Base-by-base conservation (phyloP, 768 basidiomycete species). In the Amanita brunnescens region DNA sequence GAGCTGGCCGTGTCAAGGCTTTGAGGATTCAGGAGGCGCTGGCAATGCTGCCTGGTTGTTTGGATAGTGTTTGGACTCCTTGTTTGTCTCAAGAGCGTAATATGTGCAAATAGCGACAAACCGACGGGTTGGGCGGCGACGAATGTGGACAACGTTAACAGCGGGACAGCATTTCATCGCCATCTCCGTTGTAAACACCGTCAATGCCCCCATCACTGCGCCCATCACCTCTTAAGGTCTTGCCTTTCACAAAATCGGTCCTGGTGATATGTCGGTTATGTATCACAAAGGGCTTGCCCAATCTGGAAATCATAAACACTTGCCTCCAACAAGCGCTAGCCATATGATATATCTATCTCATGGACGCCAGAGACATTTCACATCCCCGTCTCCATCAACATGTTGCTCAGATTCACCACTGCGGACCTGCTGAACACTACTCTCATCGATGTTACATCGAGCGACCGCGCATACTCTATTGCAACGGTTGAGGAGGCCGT, bases 331-430 rank as follows among this genome's bases (percentile, higher is more conserved):
- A 55, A 67, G 68, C 54, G 35, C 8, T 29, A 50, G 32, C 49
- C 39, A 61, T 52, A 54, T 61, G 7, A 59, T 58, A 53, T 50
- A 32, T 26, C 44, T 18, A 43, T 35, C 57, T 30, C 52, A 51
- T 42, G 48, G 29, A 14, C 24, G 24, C 43, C 30, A 23, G 33
- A 34, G 32, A 23, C 43, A 35, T 42, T 49, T 23, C 24, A 51
- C 39, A 47, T 16, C 34, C 38, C 14, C 30, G 40, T 51, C 42
- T 33, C n/a, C 32, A 24, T 45, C 60, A 62, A 47, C 42, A 82
- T 80, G 80, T 62, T 82, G 29, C 71, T 81, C 62, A 80, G 73
- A 70, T 81, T 81, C 61, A 75, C 78, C 37, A 69, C 75, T 29
- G 61, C 73, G 13, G 79, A 82, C 55, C 77, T 83, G 62, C 72